Conservation (phyloP, 139 green algal species). For the Chlorella sorokiniana region DNA sequence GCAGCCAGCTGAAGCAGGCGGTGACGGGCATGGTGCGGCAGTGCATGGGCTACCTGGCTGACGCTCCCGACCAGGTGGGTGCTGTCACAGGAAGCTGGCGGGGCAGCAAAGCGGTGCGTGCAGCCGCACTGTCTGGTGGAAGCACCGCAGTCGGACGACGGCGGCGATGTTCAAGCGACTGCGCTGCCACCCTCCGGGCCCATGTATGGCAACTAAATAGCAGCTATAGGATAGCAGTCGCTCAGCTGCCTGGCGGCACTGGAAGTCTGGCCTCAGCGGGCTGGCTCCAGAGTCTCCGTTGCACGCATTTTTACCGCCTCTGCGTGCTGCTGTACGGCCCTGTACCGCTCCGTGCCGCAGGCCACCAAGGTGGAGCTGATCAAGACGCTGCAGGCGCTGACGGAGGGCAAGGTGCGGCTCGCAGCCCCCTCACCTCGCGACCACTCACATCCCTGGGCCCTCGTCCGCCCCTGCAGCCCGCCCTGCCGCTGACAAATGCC, state of each 20-base stretch:
- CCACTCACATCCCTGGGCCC: too few species aligned
- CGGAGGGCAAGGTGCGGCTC: slow-evolving; percentile 88
- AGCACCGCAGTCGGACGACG: too few species aligned
- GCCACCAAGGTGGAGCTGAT: slow-evolving; percentile 88
- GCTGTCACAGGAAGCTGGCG: neutral
- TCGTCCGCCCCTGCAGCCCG: too few species aligned
- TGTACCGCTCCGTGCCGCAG: slow-evolving; percentile 23
- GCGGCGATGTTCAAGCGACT: too few species aligned
- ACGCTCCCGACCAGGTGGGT: slow-evolving; percentile 55
- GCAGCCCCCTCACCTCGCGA: too few species aligned
- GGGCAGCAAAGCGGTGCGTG: neutral
- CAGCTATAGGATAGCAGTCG: too few species aligned
- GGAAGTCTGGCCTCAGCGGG: too few species aligned
- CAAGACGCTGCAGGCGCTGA: slow-evolving; percentile 92
- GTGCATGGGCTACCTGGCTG: slow-evolving; percentile 86
- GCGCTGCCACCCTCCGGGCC: too few species aligned
- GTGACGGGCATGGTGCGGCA: slow-evolving; percentile 92
- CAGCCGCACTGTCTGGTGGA: too few species aligned
- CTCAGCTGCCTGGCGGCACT: neutral
- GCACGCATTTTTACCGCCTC: neutral
- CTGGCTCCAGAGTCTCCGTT: too few species aligned
- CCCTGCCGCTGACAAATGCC: too few species aligned
- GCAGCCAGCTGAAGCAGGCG: slow-evolving; percentile 93
- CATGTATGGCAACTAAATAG: too few species aligned
- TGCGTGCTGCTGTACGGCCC: neutral